Percentiles rank a stretch among this genome's conserved stretches.
These are phyloP conservation scores for Bipolaris zeicola DNA, from an alignment of 2,329 filamentous ascomycete species.

Conservation along the genomic window DNA sequence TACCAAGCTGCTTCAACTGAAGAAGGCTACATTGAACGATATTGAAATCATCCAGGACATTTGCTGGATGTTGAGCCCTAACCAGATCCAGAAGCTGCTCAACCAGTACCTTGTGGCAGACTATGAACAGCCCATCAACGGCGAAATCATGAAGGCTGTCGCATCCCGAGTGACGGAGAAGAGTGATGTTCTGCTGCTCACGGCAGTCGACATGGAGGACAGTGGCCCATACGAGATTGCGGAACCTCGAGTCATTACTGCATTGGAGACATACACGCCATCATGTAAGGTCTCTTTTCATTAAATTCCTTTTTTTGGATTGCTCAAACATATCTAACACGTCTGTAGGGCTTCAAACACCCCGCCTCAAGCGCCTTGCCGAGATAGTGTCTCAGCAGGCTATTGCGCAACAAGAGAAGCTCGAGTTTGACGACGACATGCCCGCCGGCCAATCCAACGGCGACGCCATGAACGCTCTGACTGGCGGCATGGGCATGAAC, in stretches of 20 bases:
- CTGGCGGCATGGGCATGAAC: constrained; percentile 21
- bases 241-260: constrained; percentile 92
- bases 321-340: constrained; percentile 34
- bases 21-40: constrained; percentile 98
- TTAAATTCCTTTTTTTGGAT: neutral
- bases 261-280: constrained; percentile 95
- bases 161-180: constrained; percentile 97
- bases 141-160: constrained; percentile 99
- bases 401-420: constrained; percentile 90
- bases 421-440: constrained; percentile 58
- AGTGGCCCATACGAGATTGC: constrained; percentile 98
- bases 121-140: constrained; percentile 99
- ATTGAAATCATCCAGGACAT: constrained; percentile 99
- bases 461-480: constrained; percentile 29
- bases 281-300: constrained; percentile 71
- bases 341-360: constrained; percentile 84
- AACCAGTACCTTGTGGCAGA: constrained; percentile 99
- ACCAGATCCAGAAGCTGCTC: constrained; percentile 97
- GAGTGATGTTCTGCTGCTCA: constrained; percentile 90
- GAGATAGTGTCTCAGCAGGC: constrained; percentile 98
- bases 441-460: constrained; percentile 23
- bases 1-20: constrained; percentile 95
- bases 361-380: constrained; percentile 90
- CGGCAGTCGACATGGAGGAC: constrained; percentile 98
- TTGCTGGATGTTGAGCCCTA: constrained; percentile 99